Evolutionary conservation across 352 stramenopile species (phyloP), one percentile per base, ranked within the genome.

Genomic region (Poterioochromonas sp.): DNA sequence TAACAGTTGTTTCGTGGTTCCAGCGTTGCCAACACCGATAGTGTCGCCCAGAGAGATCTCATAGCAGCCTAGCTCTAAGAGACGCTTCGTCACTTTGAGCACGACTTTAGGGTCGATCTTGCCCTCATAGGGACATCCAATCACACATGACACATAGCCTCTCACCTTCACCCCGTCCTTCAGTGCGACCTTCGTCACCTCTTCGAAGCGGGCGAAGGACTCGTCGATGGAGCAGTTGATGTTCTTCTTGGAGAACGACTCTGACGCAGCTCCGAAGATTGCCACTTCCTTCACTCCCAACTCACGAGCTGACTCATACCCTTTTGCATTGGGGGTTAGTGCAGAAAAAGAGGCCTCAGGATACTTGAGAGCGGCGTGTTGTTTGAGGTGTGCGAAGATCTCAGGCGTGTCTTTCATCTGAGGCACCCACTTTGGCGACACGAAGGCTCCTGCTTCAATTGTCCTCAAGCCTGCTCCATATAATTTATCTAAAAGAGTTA

Each of bases 401-500:
- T 96, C 81, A 0, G 82, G 39, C 71, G 94, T 92, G 80, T 98
- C 92, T 12, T 86, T 91, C 94, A 98, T 98, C 84, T 96, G 91
- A 15, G 94, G 94, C 26, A 98, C 91, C 92, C 93, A 98, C 83
- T 97, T 97, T 29, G 92, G 91, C 8, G 93, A 97, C 20, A 98
- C 94, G 79, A 98, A 98, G 18, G 91, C 88, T 63, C 92, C 96
- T 3, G 91, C 86, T 84, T 98, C 94, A 76, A 98, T 94, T 1
- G 85, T 86, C 2, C 81, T 83, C 22, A 96, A 86, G 0, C 94
- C 94, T 22, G 93, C 90, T 1, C 91, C 68, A 74, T n/a, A 37
- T n/a, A 69, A 79, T 34, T 34, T 34, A 32, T 70, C 34, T 22
- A 97, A 93, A 18, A 97, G 80, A 76, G 88, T 83, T 20, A 98